Percentiles rank a stretch among this genome's conserved stretches.
Conservation (phyloP, 176 grass and related monocot species). For the Calamus simplicifolius region DNA sequence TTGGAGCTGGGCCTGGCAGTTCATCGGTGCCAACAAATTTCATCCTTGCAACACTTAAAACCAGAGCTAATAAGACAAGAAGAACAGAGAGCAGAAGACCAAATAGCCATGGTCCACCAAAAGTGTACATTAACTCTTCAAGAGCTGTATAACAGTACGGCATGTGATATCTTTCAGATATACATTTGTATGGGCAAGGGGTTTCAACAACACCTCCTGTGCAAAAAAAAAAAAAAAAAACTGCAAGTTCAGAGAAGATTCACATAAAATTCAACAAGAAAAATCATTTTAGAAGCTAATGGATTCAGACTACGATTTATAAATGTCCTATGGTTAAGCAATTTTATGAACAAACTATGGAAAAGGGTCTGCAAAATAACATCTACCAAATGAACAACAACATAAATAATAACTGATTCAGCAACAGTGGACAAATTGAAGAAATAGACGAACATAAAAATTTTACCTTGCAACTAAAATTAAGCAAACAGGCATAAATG, state of each 20-base stretch:
- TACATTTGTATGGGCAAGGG: constrained; percentile 84
- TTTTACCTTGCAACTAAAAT: not conserved
- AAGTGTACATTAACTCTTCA: constrained; percentile 98
- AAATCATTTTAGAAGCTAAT: not conserved
- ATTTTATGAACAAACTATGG: too few species aligned
- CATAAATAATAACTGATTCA: too few species aligned
- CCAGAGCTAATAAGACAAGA: constrained; percentile 91
- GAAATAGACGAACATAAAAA: too few species aligned
- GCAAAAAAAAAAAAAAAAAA: constrained; percentile 20
- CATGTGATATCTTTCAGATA: constrained; percentile 98
- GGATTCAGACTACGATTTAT: too few species aligned
- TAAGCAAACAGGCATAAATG: not conserved
- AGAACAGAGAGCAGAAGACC: constrained; percentile 89
- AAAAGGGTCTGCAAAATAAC: too few species aligned
- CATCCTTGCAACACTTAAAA: constrained; percentile 98
- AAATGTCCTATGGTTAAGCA: too few species aligned
- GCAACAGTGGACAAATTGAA: too few species aligned
- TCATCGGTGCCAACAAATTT: constrained; percentile 98
- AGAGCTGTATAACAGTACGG: constrained; percentile 96
- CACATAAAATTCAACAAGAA: not conserved
- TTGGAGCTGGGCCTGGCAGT: constrained; percentile 87
- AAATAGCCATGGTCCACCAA: constrained; percentile 98
- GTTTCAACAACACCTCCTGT: constrained; percentile 84
- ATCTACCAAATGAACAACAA: too few species aligned
- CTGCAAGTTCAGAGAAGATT: constrained; percentile 16